phyloP scores from a whole-genome alignment of 805 yeast genomes.

The Zygoascus bituminiphila region DNA sequence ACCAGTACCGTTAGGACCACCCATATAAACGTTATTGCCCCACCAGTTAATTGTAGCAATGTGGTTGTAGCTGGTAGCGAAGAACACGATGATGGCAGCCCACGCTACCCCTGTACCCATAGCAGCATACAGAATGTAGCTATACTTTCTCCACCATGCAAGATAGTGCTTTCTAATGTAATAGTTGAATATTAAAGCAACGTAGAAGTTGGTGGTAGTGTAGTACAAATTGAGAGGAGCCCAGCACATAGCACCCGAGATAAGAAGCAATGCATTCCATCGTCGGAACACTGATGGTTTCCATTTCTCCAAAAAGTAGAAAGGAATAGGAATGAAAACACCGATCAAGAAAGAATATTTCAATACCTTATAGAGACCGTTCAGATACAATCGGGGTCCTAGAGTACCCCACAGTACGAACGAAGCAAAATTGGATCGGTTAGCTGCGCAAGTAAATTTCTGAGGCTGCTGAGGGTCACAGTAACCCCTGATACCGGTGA shows the following conservation, averaged over 20 bases:
- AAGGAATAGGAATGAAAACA: slow-evolving; percentile 12
- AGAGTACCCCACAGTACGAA: slow-evolving; percentile 38
- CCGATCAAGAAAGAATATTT: slow-evolving; percentile 21
- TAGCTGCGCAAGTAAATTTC: slow-evolving; percentile 37
- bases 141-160: slow-evolving; percentile 47
- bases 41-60: slow-evolving; percentile 36
- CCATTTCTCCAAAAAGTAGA: slow-evolving; percentile 3
- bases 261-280: background rate
- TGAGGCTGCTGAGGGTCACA: slow-evolving; percentile 38
- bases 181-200: slow-evolving; percentile 40
- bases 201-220: slow-evolving; percentile 34
- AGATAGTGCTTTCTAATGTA: slow-evolving; percentile 35
- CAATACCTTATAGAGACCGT: slow-evolving; percentile 19
- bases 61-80: slow-evolving; percentile 33
- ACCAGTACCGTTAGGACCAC: slow-evolving; percentile 5
- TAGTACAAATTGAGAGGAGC: slow-evolving; percentile 38
- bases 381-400: slow-evolving; percentile 40
- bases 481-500: slow-evolving; percentile 33
- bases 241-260: slow-evolving; percentile 13
- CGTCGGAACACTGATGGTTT: background rate
- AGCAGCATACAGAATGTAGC: slow-evolving; percentile 41
- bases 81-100: slow-evolving; percentile 38
- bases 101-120: slow-evolving; percentile 43
- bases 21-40: slow-evolving; percentile 33
- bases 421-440: slow-evolving; percentile 40